A percentile compares a stretch with the other conserved stretches of the same genome.
Evolutionary conservation across 2,329 filamentous ascomycete species (phyloP).

Genomic region (Reticulascus tulasneorum): DNA sequence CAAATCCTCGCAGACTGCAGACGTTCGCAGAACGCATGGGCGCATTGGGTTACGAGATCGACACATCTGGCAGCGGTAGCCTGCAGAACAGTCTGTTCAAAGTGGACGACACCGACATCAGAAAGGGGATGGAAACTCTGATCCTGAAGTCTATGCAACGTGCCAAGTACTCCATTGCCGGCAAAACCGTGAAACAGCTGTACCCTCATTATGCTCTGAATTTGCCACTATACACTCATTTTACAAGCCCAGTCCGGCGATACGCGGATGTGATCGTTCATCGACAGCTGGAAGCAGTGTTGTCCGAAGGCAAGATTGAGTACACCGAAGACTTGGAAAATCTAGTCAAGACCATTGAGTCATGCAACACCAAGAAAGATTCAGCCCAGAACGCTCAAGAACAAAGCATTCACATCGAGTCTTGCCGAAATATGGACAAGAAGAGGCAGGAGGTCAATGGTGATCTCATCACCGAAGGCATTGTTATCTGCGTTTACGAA

Average conservation of each 20-base stretch:
- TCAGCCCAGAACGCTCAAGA: slow-evolving; percentile 96
- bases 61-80: slow-evolving; percentile 82
- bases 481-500: slow-evolving; percentile 96
- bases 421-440: slow-evolving; percentile 93
- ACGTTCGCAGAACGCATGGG: slow-evolving; percentile 93
- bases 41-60: slow-evolving; percentile 83
- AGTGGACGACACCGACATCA: slow-evolving; percentile 80
- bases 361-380: slow-evolving; percentile 98
- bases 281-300: slow-evolving; percentile 82
- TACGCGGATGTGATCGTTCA: slow-evolving; percentile 96
- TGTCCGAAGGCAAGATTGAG: slow-evolving; percentile 77
- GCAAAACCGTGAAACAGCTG: slow-evolving; percentile 72
- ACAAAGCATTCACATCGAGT: slow-evolving; percentile 97
- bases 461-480: slow-evolving; percentile 91
- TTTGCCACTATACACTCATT: slow-evolving; percentile 91
- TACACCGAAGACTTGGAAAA: slow-evolving; percentile 86
- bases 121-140: slow-evolving; percentile 97
- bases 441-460: slow-evolving; percentile 80
- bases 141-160: slow-evolving; percentile 93
- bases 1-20: slow-evolving; percentile 82
- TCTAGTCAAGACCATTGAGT: slow-evolving; percentile 86
- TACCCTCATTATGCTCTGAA: slow-evolving; percentile 91
- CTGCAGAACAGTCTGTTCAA: slow-evolving; percentile 95
- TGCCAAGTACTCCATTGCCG: slow-evolving; percentile 88
- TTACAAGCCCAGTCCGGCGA: slow-evolving; percentile 89